These are phyloP conservation scores for Alloteropsis semialata DNA, from an alignment of 176 grass and related monocot species.

Conservation along the genomic window DNA sequence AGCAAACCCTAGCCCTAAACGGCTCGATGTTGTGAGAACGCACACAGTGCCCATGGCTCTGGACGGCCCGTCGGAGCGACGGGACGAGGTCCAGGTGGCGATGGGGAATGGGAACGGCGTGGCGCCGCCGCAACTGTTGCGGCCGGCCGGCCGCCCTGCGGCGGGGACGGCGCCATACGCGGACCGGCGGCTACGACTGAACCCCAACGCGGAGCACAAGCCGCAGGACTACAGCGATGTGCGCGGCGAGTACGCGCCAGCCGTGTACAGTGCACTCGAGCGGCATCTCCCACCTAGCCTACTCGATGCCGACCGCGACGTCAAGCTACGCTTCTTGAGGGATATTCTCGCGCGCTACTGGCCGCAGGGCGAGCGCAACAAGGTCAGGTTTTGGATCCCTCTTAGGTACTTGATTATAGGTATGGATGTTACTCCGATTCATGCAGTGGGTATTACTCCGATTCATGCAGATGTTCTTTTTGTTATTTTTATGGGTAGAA, in stretches of 20 bases:
- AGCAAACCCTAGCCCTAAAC: slow-evolving; percentile 18
- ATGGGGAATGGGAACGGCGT: slow-evolving; percentile 54
- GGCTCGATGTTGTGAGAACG: slow-evolving; percentile 26
- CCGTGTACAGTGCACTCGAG: slow-evolving; percentile 73
- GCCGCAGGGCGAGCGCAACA: slow-evolving; percentile 73
- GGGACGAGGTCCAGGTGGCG: slow-evolving; percentile 37
- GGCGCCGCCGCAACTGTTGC: slow-evolving; percentile 7
- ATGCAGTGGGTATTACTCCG: neutral
- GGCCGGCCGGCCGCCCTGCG: neutral
- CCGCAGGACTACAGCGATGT: slow-evolving; percentile 61
- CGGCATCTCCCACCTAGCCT: slow-evolving; percentile 72
- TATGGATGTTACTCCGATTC: neutral
- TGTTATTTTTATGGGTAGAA: neutral
- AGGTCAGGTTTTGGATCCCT: slow-evolving; percentile 33
- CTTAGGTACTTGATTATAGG: neutral
- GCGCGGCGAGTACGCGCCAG: slow-evolving; percentile 60
- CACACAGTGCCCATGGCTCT: slow-evolving; percentile 44
- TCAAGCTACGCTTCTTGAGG: slow-evolving; percentile 63
- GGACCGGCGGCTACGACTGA: slow-evolving; percentile 59
- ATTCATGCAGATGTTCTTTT: neutral
- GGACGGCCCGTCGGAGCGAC: slow-evolving; percentile 49
- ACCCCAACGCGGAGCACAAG: slow-evolving; percentile 69
- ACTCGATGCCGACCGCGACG: slow-evolving; percentile 57
- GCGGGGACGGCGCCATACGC: slow-evolving; percentile 19
- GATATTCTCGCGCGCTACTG: slow-evolving; percentile 70